These are phyloP conservation scores for Gypsophila paniculata DNA, from an alignment of 179 eudicot genomes.

Conservation along the genomic window DNA sequence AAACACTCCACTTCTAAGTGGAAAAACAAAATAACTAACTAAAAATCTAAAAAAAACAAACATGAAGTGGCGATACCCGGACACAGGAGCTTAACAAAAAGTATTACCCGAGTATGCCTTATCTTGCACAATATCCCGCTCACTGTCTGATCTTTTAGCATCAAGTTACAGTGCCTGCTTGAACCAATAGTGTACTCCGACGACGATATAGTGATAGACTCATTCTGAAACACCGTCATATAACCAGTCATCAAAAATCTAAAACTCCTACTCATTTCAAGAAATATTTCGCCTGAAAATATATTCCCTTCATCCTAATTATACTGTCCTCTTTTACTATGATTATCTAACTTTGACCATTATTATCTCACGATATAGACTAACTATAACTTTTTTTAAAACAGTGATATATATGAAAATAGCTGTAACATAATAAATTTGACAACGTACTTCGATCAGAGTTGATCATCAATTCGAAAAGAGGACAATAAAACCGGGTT, in stretches of 20 bases:
- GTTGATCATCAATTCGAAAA: too few species aligned
- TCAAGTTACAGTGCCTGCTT: slow-evolving; percentile 46
- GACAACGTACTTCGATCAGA: too few species aligned
- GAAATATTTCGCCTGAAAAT: neutral
- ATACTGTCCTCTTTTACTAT: too few species aligned
- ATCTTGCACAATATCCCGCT: slow-evolving; percentile 59
- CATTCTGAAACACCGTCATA: slow-evolving; percentile 45
- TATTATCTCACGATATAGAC: too few species aligned
- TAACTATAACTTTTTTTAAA: too few species aligned
- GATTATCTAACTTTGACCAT: too few species aligned
- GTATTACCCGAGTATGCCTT: slow-evolving; percentile 59
- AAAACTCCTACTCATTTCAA: neutral
- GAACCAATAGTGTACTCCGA: slow-evolving; percentile 57
- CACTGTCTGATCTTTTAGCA: slow-evolving; percentile 46
- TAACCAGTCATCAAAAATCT: neutral
- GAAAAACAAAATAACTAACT: neutral
- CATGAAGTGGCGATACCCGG: neutral
- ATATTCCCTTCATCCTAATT: too few species aligned
- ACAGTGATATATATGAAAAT: too few species aligned
- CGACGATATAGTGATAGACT: slow-evolving; percentile 37
- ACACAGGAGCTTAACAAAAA: slow-evolving; percentile 6
- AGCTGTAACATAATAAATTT: too few species aligned
- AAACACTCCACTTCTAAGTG: slow-evolving; percentile 29
- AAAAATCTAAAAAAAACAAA: neutral
- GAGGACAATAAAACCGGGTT: too few species aligned